These are phyloP conservation scores for Colletotrichum coccodes DNA, from an alignment of 2,329 filamentous ascomycete species.

Conservation along the genomic window DNA sequence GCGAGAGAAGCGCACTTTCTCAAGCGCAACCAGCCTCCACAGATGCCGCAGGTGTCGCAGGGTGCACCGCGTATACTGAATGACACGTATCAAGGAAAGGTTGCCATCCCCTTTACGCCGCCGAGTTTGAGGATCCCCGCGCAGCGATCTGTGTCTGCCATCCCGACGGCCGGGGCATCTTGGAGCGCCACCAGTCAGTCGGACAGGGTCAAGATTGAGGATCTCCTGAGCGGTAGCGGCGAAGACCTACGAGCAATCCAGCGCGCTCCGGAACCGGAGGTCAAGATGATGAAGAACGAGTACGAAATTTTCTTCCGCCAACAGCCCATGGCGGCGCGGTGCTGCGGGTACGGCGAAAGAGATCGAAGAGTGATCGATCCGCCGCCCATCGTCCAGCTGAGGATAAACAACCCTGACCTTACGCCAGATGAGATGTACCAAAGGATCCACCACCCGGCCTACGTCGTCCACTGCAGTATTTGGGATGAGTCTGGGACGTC, in stretches of 20 bases:
- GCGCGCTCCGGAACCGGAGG: neutral
- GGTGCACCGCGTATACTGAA: constrained; percentile 21
- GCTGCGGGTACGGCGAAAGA: constrained; percentile 85
- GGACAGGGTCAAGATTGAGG: constrained; percentile 36
- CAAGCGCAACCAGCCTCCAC: constrained; percentile 21
- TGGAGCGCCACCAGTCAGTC: constrained; percentile 22
- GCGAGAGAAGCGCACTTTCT: constrained; percentile 23
- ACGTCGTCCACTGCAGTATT: constrained; percentile 81
- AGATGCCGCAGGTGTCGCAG: constrained; percentile 1
- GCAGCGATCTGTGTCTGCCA: constrained; percentile 8
- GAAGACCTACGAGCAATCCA: neutral
- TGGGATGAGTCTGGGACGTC: constrained; percentile 74
- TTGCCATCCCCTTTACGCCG: constrained; percentile 30
- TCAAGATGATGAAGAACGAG: constrained; percentile 34
- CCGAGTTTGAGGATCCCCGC: constrained; percentile 20
- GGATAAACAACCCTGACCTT: constrained; percentile 67
- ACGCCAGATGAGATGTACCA: constrained; percentile 63
- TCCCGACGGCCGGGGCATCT: neutral
- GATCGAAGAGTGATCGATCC: constrained; percentile 86
- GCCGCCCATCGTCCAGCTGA: constrained; percentile 82
- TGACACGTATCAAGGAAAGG: constrained; percentile 31
- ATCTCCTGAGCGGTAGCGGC: constrained; percentile 31
- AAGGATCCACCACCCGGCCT: constrained; percentile 69
- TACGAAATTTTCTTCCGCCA: constrained; percentile 73
- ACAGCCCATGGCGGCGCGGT: constrained; percentile 80